These are phyloP conservation scores for Solanum pennellii DNA, from an alignment of 257 asterid genomes.

Conservation along the genomic window DNA sequence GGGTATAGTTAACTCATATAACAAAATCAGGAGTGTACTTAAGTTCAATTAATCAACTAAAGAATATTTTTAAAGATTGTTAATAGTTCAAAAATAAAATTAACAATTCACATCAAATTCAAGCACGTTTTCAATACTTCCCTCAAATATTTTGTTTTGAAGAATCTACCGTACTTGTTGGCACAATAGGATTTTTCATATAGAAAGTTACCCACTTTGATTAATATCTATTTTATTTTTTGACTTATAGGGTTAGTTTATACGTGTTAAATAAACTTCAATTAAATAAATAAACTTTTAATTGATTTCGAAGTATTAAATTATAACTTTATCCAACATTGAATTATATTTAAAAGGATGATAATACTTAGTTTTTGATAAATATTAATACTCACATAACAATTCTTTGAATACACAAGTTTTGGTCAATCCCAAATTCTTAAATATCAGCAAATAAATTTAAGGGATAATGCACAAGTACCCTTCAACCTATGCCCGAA, in stretches of 20 bases:
- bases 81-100: no score
- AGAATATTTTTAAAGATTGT: rapidly evolving
- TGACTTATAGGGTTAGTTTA: neutral
- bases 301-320: no score
- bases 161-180: neutral
- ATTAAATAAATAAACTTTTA: no score
- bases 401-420: no score
- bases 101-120: neutral
- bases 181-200: neutral
- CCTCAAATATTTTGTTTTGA: neutral
- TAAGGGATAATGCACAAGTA: no score
- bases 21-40: no score
- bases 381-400: no score
- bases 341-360: neutral
- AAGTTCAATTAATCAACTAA: neutral
- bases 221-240: neutral
- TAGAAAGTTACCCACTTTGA: neutral
- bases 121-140: no score
- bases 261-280: neutral
- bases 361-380: neutral
- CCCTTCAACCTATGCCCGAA: rapidly evolving
- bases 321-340: neutral
- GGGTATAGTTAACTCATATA: neutral
- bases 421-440: no score
- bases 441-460: no score